Evolutionary conservation across 2,329 filamentous ascomycete species (phyloP).

Genomic region (Xylariomycetidae sp.): DNA sequence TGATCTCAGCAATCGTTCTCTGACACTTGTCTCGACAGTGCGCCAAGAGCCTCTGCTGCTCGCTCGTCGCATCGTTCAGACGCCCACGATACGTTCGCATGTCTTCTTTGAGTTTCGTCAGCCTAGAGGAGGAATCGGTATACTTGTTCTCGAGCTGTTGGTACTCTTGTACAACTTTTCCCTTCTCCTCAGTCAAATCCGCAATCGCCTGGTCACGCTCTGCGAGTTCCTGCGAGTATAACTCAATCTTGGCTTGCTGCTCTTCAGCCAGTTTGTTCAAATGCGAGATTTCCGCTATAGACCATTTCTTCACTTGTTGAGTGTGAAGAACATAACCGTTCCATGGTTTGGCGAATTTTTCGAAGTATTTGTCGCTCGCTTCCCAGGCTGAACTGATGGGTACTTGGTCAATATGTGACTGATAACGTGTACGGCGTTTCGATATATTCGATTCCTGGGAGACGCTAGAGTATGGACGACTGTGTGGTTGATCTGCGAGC

Average conservation of each 20-base stretch:
- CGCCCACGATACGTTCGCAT: constrained; percentile 30
- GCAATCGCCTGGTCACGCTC: constrained; percentile 13
- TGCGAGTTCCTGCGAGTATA: constrained; percentile 6
- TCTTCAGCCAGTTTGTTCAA: constrained; percentile 13
- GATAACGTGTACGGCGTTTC: no score
- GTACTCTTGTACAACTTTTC: constrained; percentile 22
- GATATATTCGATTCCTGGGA: no score
- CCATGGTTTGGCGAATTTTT: no score
- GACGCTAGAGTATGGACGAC: no score
- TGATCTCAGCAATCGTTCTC: constrained; percentile 29
- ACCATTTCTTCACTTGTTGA: constrained; percentile 10
- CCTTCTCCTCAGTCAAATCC: constrained; percentile 21
- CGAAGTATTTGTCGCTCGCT: no score
- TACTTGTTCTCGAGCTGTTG: constrained; percentile 20
- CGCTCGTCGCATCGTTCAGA: constrained; percentile 40
- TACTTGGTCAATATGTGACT: no score
- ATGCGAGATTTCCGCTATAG: constrained; percentile 11
- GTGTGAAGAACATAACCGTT: not conserved
- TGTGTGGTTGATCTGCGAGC: no score
- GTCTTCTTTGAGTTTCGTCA: constrained; percentile 31
- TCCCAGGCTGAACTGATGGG: no score
- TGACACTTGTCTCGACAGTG: constrained; percentile 29
- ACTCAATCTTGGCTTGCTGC: constrained; percentile 8
- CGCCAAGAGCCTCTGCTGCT: constrained; percentile 41
- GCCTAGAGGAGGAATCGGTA: constrained; percentile 18